phyloP scores from a whole-genome alignment of 306 rosid genomes.

The Castanospermum australe region DNA sequence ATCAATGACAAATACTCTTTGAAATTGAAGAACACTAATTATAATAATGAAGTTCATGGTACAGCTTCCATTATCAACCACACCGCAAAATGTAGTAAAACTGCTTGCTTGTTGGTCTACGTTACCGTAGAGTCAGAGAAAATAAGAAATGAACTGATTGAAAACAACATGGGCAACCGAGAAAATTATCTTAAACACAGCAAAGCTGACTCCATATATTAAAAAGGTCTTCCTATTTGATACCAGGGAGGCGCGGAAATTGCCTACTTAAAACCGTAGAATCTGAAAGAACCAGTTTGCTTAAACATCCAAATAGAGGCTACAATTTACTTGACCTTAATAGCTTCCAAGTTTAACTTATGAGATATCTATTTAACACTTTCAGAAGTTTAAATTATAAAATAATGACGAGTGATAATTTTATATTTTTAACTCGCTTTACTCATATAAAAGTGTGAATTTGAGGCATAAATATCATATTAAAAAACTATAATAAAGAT shows the following conservation, averaged over 20 bases:
- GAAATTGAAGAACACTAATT: neutral
- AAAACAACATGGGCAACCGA: neutral
- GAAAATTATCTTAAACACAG: neutral
- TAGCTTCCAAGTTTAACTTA: constrained; percentile 31
- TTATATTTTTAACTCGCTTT: too few species aligned
- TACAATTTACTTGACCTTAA: constrained; percentile 41
- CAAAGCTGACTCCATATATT: neutral
- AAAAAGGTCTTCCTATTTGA: neutral
- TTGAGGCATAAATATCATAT: too few species aligned
- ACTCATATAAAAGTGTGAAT: too few species aligned
- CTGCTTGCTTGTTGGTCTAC: neutral
- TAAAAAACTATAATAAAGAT: too few species aligned
- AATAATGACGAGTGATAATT: too few species aligned
- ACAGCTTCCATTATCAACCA: neutral
- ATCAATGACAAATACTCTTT: neutral
- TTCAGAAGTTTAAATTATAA: too few species aligned
- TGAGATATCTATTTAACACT: too few species aligned
- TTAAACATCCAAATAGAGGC: constrained; percentile 22
- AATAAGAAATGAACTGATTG: neutral
- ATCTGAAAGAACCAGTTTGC: constrained; percentile 22
- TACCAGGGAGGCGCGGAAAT: constrained; percentile 17
- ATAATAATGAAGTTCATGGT: neutral
- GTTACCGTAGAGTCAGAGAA: neutral
- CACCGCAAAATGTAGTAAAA: neutral
- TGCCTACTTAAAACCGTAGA: constrained; percentile 33